Evolutionary conservation across 2,329 filamentous ascomycete genomes (phyloP).

Genomic region (Ramularia endophylla): DNA sequence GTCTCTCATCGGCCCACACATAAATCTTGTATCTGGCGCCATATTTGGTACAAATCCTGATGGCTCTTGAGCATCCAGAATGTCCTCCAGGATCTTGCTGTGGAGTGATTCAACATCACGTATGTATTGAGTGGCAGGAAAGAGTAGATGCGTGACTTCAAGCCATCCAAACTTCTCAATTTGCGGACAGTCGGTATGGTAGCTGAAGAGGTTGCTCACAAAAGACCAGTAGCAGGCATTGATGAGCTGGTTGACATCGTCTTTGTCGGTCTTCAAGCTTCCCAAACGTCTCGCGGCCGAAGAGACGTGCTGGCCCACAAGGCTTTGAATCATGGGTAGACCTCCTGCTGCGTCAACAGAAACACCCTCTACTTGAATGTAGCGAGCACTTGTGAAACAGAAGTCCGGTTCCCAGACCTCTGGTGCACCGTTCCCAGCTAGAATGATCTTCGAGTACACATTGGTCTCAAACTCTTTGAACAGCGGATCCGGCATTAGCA

Average conservation of each 20-base stretch:
- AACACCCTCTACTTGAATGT: conserved; percentile 38
- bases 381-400: conserved; percentile 38
- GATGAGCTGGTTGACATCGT: conserved; percentile 38
- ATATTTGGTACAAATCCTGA: conserved; percentile 44
- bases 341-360: conserved; percentile 20
- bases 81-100: no score
- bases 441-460: conserved; percentile 36
- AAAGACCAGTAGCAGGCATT: conserved; percentile 44
- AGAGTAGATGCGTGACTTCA: conserved; percentile 43
- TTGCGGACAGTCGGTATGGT: conserved; percentile 45
- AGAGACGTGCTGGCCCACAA: conserved; percentile 36
- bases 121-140: conserved; percentile 42
- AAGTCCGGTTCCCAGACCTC: conserved; percentile 39
- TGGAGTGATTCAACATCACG: no score
- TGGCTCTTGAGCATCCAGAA: no score
- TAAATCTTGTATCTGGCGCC: conserved; percentile 44
- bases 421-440: conserved; percentile 24
- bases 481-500: conserved; percentile 39
- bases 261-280: conserved; percentile 35
- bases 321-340: conserved; percentile 32
- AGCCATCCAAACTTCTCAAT: conserved; percentile 47
- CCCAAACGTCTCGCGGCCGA: conserved; percentile 35
- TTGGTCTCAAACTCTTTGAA: conserved; percentile 35
- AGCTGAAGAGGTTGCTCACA: conserved; percentile 40
- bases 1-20: conserved; percentile 45